These are phyloP conservation scores for Adansonia digitata DNA, from an alignment of 345 rosid genomes.

Conservation along the genomic window DNA sequence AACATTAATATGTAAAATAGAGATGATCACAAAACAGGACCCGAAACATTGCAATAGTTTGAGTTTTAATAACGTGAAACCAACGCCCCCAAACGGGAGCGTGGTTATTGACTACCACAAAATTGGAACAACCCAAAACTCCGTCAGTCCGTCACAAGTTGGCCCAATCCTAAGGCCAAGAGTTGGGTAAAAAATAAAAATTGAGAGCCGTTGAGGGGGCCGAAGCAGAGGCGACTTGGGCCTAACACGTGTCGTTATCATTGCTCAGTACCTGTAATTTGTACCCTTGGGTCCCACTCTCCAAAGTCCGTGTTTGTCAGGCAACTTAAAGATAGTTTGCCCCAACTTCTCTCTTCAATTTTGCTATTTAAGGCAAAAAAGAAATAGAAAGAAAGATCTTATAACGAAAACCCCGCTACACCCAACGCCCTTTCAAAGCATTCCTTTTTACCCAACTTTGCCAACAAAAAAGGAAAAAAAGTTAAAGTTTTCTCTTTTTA, in stretches of 20 bases:
- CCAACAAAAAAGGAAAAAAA: background rate
- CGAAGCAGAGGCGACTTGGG: background rate
- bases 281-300: background rate
- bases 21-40: too few species aligned
- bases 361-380: conserved; percentile 14
- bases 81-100: background rate
- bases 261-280: background rate
- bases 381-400: background rate
- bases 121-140: background rate
- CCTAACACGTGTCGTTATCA: conserved; percentile 14
- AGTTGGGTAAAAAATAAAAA: background rate
- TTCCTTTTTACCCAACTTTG: background rate
- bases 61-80: background rate
- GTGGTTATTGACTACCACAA: background rate
- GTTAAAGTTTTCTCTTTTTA: too few species aligned
- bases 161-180: background rate
- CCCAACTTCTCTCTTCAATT: background rate
- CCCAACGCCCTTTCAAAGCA: background rate
- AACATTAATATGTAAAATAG: too few species aligned
- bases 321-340: background rate
- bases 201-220: background rate
- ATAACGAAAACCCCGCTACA: background rate
- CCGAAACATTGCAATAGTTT: too few species aligned
- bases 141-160: background rate
- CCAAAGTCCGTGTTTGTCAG: conserved; percentile 3